Base-by-base conservation (phyloP, 2,329 filamentous ascomycete genomes). In the Coniochaeta pulveracea region DNA sequence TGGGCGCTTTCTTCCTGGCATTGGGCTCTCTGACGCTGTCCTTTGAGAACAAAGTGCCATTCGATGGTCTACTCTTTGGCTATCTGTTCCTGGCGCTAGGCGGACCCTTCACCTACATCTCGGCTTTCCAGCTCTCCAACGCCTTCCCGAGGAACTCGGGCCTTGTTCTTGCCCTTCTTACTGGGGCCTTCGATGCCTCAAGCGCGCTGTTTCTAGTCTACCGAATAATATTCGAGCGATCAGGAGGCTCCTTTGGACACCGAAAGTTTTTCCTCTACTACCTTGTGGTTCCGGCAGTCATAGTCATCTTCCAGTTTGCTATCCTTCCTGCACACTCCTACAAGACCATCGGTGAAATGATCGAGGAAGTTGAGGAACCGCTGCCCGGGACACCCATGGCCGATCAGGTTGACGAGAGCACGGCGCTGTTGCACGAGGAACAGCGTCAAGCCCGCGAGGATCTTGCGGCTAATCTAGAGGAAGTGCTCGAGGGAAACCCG, bases 61-160 rank as follows among this genome's bases (percentile, higher is more conserved):
- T 88, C 41, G 88, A 95, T 57, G 83, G 72, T 11, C 79, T 80
- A 47, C 69, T 85, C 14, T 61, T 73, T 5, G 83, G 81, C 11
- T 88, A 89, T 52, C 62, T 88, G 15, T 74, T 85, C 35, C 66
- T 91, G 6, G 80, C 83, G 1, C 64, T 89, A 2, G 85, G 83
- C 14, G 85, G 84, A 0, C 81, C 83, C 3, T 88, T 86, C 46
- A 72, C 84, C 33, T 91, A 85, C 55, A 84, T 91, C 37, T 78
- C 82, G 7, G 82, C 80, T 3, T 89, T 89, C 55, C 84, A 91
- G 51, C 70, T 91, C 24, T 85, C 82, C 24, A 91, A 91, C 52
- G 77, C 84, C 3, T 89, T 93, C 48, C 84, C 84, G 1, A 69
- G 69, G 32, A 70, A 80, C 47, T 82, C 82, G 1, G 84, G 84